Conservation (phyloP, 2,329 filamentous ascomycete genomes). For the Rutstroemia sp. region DNA sequence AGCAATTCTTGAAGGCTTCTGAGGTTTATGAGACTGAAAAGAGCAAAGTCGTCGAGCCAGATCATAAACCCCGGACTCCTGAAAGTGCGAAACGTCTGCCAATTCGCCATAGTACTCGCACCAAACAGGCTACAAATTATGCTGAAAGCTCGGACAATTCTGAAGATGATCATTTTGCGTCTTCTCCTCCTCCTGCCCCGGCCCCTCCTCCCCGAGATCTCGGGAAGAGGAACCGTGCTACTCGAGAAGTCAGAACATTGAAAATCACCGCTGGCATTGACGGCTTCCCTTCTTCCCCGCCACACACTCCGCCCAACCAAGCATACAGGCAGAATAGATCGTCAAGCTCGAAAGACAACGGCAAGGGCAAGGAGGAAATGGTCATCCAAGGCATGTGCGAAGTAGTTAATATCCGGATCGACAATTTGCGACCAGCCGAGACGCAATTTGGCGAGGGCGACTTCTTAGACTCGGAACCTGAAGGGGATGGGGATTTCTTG, state of each 20-base stretch:
- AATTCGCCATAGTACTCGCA: conserved; percentile 12
- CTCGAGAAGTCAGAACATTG: conserved; percentile 23
- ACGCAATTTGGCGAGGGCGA: conserved; percentile 58
- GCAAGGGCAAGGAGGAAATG: conserved; percentile 14
- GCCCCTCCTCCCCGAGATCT: conserved; percentile 2
- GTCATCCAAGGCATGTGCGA: conserved; percentile 62
- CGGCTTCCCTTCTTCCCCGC: conserved; percentile 11
- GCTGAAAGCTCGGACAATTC: conserved; percentile 21
- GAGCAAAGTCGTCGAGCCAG: not conserved
- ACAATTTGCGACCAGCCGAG: conserved; percentile 68
- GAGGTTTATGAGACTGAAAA: not conserved
- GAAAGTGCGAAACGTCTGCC: conserved; percentile 11
- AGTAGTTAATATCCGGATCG: conserved; percentile 63
- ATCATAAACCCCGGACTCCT: conserved; percentile 9
- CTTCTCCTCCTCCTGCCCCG: not conserved
- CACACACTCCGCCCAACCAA: conserved; percentile 9
- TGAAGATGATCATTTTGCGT: conserved; percentile 2
- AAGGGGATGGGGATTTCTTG: conserved; percentile 31
- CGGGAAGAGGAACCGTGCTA: conserved; percentile 9
- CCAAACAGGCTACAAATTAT: conserved; percentile 18
- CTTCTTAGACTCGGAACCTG: conserved; percentile 16
- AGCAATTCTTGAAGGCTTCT: conserved; percentile 5
- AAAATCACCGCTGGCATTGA: conserved; percentile 24
- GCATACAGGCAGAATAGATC: conserved; percentile 15
- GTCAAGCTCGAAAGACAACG: not conserved